Conservation (phyloP, 2,329 filamentous ascomycete genomes). For the Pseudocercospora eumusae region DNA sequence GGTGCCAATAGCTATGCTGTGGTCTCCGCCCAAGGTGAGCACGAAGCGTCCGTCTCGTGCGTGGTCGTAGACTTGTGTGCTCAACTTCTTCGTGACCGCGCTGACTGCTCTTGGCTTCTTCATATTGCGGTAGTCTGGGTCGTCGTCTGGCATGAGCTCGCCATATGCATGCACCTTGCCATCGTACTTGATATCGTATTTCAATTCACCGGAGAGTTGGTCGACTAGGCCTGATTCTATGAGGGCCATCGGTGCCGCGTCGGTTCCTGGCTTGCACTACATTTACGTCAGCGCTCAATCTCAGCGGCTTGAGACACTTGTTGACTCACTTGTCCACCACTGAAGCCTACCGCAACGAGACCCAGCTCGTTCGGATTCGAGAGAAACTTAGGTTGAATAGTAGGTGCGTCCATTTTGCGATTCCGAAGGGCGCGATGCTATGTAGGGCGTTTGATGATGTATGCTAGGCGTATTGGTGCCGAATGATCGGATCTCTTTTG, state of each 20-base stretch:
- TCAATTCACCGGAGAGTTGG: conserved; percentile 80
- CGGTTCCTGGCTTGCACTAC: conserved; percentile 86
- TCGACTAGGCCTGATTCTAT: conserved; percentile 84
- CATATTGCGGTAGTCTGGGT: conserved; percentile 86
- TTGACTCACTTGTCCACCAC: conserved; percentile 78
- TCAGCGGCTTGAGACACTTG: background rate
- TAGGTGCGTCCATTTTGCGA: conserved; percentile 51
- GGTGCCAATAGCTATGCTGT: conserved; percentile 93
- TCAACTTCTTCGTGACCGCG: conserved; percentile 77
- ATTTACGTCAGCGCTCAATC: conserved; percentile 13
- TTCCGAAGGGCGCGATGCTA: background rate
- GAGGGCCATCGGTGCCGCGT: conserved; percentile 83
- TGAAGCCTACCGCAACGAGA: conserved; percentile 93
- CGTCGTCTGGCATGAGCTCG: conserved; percentile 68
- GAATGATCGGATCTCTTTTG: background rate
- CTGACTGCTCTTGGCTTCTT: conserved; percentile 88
- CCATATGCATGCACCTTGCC: conserved; percentile 77
- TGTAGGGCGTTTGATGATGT: background rate
- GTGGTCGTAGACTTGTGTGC: conserved; percentile 83
- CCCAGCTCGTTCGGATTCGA: conserved; percentile 77
- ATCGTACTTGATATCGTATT: conserved; percentile 86
- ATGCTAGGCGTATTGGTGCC: background rate
- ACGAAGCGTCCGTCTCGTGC: conserved; percentile 81
- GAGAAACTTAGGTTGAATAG: conserved; percentile 73
- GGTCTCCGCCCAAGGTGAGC: conserved; percentile 91